Evolutionary conservation across 1,284 basidiomycete genomes (phyloP).

Genomic region (Crucibulum parvulum): DNA sequence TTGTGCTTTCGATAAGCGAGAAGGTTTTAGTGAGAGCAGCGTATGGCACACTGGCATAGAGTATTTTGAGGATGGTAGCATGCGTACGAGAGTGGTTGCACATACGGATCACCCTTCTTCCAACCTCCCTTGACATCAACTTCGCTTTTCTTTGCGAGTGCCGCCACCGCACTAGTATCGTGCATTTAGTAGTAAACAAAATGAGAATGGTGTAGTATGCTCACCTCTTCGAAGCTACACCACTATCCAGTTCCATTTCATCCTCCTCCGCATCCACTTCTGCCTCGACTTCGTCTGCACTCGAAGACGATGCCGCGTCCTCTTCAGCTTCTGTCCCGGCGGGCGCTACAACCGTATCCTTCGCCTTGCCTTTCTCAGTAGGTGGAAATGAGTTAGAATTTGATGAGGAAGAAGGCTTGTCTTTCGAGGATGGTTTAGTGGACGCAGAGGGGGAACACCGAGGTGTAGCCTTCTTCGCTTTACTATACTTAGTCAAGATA

Average conservation of each 20-base stretch:
- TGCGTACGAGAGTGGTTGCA: constrained; percentile 14
- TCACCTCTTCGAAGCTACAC: constrained; percentile 67
- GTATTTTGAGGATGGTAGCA: neutral
- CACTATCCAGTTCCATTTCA: constrained; percentile 40
- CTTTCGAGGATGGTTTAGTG: too few species aligned
- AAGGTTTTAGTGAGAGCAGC: constrained; percentile 91
- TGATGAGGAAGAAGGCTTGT: too few species aligned
- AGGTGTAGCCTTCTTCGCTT: too few species aligned
- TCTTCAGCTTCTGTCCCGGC: constrained; percentile 40
- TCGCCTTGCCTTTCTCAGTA: constrained; percentile 29
- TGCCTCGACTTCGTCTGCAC: constrained; percentile 60
- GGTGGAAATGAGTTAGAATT: too few species aligned
- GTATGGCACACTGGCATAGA: constrained; percentile 82
- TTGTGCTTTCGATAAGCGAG: constrained; percentile 91
- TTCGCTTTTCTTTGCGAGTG: constrained; percentile 66
- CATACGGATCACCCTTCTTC: constrained; percentile 88
- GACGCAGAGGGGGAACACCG: too few species aligned
- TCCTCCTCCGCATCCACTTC: constrained; percentile 54
- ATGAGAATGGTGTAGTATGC: constrained; percentile 17
- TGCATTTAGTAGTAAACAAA: constrained; percentile 4
- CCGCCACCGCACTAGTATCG: constrained; percentile 70
- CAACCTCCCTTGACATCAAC: constrained; percentile 87
- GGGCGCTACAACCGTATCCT: constrained; percentile 32
- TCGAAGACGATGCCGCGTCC: constrained; percentile 42
- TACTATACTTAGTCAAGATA: too few species aligned